phyloP scores from a whole-genome alignment of 345 rosid species.

The Carallia pectinifolia region DNA sequence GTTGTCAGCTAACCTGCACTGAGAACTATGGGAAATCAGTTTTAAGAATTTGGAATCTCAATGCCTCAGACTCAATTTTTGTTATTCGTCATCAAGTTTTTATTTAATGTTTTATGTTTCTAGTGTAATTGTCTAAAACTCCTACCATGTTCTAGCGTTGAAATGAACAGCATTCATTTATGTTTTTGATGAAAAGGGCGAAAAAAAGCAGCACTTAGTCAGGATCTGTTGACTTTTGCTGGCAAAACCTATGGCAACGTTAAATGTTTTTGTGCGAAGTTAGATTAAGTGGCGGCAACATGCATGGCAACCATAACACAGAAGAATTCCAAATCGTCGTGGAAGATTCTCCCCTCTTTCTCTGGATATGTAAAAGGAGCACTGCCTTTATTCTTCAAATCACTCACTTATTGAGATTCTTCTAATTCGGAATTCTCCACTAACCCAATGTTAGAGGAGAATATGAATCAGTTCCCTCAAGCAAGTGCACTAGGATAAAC shows the following conservation, averaged over 20 bases:
- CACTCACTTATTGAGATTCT: constrained; percentile 20
- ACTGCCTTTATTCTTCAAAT: constrained; percentile 32
- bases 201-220: background rate
- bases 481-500: constrained; percentile 4
- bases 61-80: no score
- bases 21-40: no score
- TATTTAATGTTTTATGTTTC: no score
- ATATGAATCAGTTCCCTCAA: constrained; percentile 28
- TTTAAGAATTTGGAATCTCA: no score
- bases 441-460: background rate
- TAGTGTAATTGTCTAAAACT: no score
- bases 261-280: no score
- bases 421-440: constrained; percentile 1
- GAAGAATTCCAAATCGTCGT: background rate
- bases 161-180: no score
- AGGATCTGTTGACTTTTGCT: background rate
- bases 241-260: background rate
- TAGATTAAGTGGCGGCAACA: background rate
- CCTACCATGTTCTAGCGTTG: no score
- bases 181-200: background rate
- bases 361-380: background rate
- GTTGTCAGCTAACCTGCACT: no score
- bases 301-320: background rate
- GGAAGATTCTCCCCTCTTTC: background rate
- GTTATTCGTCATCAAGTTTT: no score